Base-by-base conservation (phyloP, 2,329 filamentous ascomycete genomes). In the Curvularia sp. region DNA sequence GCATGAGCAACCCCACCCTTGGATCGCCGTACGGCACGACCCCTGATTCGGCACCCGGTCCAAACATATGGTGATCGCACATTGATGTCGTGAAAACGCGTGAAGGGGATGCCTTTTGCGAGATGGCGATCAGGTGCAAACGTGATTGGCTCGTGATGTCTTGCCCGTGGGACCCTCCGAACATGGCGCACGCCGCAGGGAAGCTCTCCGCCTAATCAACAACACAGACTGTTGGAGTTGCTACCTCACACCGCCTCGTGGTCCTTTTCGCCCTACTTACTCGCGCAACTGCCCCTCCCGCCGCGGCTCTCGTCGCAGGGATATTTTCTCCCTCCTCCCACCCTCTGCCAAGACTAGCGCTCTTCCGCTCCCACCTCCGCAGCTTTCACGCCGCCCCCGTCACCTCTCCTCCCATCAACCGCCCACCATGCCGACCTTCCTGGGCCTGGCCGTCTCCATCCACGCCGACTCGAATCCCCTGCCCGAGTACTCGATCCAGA, bases 381-480 rank as follows among this genome's bases (percentile, higher is more conserved):
- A 56, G 58, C 55, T 61, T 50, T 50, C 51, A 42, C 58, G 42
- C 42, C 13, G 42, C 30, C 30, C 30, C 30, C 30, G 9, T 31
- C 30, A 12, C 30, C 30, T 12, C 30, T 28, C 30, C 30, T 12
- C 30, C 42, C 42, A 28, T 26, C 57, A n/a, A 43, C 46, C n/a
- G 5, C 22, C 46, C 58, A 53, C 51, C 13, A 63, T 63, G 95
- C 95, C 95, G 83, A 98, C 93, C 87, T 99, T 98, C 84, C 96
- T 98, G 84, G 95, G 95, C 80, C 93, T 99, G 81, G 94, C 95
- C 72, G 94, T 98, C 77, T 96, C 92, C 85, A 96, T 98, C 78
- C 95, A 99, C 82, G 88, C 87, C 44, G 86, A 92, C 68, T 84
- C 86, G 68, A 87, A 87, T 44, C 93, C 95, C 66, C 87, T 99